These are phyloP conservation scores for Pyrrhoderma noxium DNA, from an alignment of 1,284 basidiomycete genomes.

Conservation along the genomic window DNA sequence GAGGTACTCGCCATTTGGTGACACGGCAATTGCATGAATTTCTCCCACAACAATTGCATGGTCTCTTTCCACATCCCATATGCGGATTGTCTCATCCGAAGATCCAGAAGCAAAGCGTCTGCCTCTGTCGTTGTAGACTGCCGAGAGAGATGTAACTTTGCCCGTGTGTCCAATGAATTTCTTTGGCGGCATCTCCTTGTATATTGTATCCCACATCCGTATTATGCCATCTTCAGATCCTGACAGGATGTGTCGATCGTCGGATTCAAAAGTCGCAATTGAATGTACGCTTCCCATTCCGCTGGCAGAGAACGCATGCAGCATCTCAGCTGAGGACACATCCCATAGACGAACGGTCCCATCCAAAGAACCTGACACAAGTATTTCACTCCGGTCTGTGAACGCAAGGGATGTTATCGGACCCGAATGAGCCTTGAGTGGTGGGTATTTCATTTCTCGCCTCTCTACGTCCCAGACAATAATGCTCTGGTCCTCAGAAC, in stretches of 20 bases:
- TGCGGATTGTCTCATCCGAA: constrained; percentile 79
- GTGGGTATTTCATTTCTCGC: background rate
- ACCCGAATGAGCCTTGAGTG: background rate
- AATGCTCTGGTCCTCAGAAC: background rate
- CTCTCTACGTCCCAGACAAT: background rate
- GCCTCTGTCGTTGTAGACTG: constrained; percentile 61
- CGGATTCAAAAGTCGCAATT: background rate
- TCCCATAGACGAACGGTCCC: constrained; percentile 1
- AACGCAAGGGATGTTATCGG: constrained; percentile 1
- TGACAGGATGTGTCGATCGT: background rate
- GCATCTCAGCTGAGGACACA: background rate
- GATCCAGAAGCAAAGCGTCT: constrained; percentile 80
- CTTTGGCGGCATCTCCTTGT: too few relatives aligned
- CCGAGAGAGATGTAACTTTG: background rate
- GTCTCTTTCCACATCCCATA: constrained; percentile 79
- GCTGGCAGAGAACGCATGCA: background rate
- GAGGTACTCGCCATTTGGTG: constrained; percentile 3
- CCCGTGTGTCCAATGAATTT: background rate
- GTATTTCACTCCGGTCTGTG: background rate
- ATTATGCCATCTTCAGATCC: constrained; percentile 2
- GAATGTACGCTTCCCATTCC: background rate
- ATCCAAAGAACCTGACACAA: constrained; percentile 1
- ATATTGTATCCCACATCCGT: background rate
- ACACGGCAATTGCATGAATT: background rate
- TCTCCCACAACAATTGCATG: constrained; percentile 41